Conservation (phyloP, 306 rosid genomes). For the Urtica urens region DNA sequence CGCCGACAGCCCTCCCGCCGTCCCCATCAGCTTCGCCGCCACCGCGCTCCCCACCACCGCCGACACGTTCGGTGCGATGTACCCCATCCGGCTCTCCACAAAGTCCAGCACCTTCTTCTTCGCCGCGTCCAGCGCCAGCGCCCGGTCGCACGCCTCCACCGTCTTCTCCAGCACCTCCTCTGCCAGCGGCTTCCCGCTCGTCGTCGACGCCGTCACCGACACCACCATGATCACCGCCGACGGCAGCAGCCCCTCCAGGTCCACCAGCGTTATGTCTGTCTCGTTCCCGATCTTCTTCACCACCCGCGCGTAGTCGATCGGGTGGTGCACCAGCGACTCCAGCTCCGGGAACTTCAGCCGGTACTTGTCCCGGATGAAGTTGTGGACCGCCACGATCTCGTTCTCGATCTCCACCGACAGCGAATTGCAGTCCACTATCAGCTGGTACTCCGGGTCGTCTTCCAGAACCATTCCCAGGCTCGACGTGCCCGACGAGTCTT, state of each 20-base stretch:
- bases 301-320: conserved; percentile 92
- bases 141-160: conserved; percentile 86
- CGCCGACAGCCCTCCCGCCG: conserved; percentile 71
- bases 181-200: conserved; percentile 93
- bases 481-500: conserved; percentile 47
- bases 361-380: conserved; percentile 87
- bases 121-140: conserved; percentile 76
- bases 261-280: conserved; percentile 85
- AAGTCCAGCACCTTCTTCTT: conserved; percentile 88
- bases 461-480: conserved; percentile 53
- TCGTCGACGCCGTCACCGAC: conserved; percentile 94
- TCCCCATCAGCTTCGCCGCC: conserved; percentile 97
- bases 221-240: conserved; percentile 93
- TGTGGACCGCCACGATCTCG: conserved; percentile 81
- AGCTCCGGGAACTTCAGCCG: conserved; percentile 92
- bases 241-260: conserved; percentile 90
- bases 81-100: conserved; percentile 96
- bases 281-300: conserved; percentile 96
- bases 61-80: conserved; percentile 91
- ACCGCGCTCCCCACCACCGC: conserved; percentile 88
- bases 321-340: conserved; percentile 87
- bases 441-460: conserved; percentile 92
- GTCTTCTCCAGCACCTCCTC: conserved; percentile 77
- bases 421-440: conserved; percentile 85
- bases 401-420: conserved; percentile 92